Percentiles rank a stretch among this genome's conserved stretches.
Evolutionary conservation across 176 grass and related monocot species (phyloP).

Genomic region (Cymbopogon citratus): DNA sequence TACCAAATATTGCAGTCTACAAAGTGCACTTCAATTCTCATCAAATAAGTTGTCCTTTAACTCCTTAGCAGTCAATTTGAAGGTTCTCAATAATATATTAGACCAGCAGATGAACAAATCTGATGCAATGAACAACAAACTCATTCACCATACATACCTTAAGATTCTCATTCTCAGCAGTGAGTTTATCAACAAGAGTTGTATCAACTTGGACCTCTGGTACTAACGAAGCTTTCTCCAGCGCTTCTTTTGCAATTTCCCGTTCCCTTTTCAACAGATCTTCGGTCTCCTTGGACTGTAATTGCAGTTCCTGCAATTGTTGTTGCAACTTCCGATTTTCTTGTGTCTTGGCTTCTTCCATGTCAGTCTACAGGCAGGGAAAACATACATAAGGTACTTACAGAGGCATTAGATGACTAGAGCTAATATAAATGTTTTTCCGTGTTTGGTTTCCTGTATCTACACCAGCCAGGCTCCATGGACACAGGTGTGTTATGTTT

Average conservation of each 20-base stretch:
- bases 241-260: conserved; percentile 45
- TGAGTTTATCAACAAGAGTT: conserved; percentile 62
- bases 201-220: conserved; percentile 81
- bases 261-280: conserved; percentile 67
- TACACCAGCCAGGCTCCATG: background rate
- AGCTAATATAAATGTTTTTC: background rate
- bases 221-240: conserved; percentile 53
- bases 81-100: conserved; percentile 9
- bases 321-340: conserved; percentile 79
- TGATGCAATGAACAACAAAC: conserved; percentile 16
- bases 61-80: background rate
- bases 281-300: conserved; percentile 62
- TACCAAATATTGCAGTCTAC: background rate
- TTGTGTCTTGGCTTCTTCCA: conserved; percentile 83
- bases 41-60: background rate
- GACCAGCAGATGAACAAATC: conserved; percentile 5
- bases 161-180: conserved; percentile 83
- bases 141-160: conserved; percentile 50
- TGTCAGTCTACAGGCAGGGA: conserved; percentile 58
- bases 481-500: background rate
- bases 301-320: conserved; percentile 67
- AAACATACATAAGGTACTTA: conserved; percentile 14
- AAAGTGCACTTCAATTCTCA: conserved; percentile 5
- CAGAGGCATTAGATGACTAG: background rate
- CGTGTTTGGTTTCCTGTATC: background rate